Conservation (phyloP, 345 rosid genomes). For the Sisymbrium altissimum region DNA sequence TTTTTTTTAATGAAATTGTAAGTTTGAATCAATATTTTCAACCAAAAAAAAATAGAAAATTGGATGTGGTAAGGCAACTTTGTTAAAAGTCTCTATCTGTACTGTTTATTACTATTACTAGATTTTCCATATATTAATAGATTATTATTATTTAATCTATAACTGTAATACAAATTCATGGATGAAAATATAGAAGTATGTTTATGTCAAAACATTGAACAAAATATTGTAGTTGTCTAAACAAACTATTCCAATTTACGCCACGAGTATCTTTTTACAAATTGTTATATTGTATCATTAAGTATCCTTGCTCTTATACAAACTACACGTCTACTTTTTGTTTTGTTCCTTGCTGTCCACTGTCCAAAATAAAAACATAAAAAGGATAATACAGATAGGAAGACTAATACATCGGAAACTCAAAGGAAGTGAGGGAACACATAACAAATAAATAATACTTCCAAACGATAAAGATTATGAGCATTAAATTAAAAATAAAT, state of each 20-base stretch:
- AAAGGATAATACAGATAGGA: slow-evolving; percentile 24
- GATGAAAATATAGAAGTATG: no score
- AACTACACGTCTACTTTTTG: neutral
- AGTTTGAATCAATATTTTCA: no score
- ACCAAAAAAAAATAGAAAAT: no score
- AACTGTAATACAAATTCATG: no score
- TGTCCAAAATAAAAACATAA: neutral
- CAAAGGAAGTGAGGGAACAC: slow-evolving; percentile 13
- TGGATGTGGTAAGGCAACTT: no score
- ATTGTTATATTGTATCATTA: neutral
- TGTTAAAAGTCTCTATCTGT: no score
- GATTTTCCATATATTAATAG: no score
- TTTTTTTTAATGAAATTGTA: no score
- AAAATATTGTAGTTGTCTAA: no score
- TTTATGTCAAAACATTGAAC: no score
- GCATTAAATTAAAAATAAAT: neutral
- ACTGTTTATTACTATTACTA: no score
- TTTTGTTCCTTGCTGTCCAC: slow-evolving; percentile 12
- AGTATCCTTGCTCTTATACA: neutral
- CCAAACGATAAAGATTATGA: slow-evolving; percentile 1
- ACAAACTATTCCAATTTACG: neutral
- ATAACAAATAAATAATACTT: neutral
- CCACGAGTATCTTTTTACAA: neutral
- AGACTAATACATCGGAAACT: slow-evolving; percentile 29
- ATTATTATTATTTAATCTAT: no score